Conservation (phyloP, 805 yeast genomes). For the Barnettozyma pratensis region DNA sequence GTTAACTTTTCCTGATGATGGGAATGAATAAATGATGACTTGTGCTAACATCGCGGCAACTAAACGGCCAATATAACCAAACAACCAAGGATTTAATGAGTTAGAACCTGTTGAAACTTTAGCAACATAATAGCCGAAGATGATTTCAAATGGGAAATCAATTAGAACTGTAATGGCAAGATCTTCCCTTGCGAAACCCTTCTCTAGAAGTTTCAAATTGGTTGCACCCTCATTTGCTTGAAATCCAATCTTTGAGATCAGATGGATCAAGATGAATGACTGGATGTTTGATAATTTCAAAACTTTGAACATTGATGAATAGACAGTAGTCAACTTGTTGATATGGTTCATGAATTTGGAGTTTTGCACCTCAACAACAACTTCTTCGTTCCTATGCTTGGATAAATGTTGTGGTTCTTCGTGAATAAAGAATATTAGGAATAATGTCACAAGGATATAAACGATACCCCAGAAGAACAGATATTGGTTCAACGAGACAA, state of each 20-base stretch:
- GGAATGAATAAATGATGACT: slow-evolving; percentile 66
- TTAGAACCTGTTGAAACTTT: slow-evolving; percentile 81
- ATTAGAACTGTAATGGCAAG: slow-evolving; percentile 86
- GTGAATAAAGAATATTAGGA: slow-evolving; percentile 52
- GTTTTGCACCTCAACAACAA: slow-evolving; percentile 4
- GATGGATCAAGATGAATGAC: slow-evolving; percentile 65
- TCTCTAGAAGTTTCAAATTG: slow-evolving; percentile 81
- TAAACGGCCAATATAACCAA: slow-evolving; percentile 79
- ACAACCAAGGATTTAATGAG: slow-evolving; percentile 84
- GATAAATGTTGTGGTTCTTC: slow-evolving; percentile 62
- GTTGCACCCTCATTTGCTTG: slow-evolving; percentile 97
- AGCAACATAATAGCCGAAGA: slow-evolving; percentile 94
- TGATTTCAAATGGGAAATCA: slow-evolving; percentile 92
- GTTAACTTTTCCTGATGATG: slow-evolving; percentile 44
- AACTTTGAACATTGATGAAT: slow-evolving; percentile 63
- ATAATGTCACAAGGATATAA: slow-evolving; percentile 61
- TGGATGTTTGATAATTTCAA: slow-evolving; percentile 66
- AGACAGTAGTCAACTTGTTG: slow-evolving; percentile 37
- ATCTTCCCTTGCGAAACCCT: slow-evolving; percentile 91
- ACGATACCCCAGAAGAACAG: slow-evolving; percentile 71
- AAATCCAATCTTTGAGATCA: slow-evolving; percentile 84
- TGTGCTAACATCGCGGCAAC: slow-evolving; percentile 74
- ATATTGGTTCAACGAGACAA: slow-evolving; percentile 69
- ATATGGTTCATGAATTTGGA: slow-evolving; percentile 26
- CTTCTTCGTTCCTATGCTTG: slow-evolving; percentile 4